Evolutionary conservation across 1,284 basidiomycete genomes (phyloP).

Genomic region (Ustilago hordei): DNA sequence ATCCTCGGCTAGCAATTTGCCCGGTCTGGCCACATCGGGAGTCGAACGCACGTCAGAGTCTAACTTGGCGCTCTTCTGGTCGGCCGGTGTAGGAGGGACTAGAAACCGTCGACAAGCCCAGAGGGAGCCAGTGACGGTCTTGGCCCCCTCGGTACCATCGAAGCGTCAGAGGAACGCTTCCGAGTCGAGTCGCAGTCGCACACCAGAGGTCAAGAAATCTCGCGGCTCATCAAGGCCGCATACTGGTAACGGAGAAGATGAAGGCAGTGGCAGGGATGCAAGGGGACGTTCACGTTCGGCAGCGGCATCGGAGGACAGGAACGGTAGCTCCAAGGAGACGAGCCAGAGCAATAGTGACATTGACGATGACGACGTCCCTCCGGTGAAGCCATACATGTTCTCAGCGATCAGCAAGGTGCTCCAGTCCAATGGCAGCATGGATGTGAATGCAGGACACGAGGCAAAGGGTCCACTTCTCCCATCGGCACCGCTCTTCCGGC

Average conservation of each 20-base stretch:
- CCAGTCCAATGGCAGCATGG: constrained; percentile 34
- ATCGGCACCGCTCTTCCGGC: constrained; percentile 32
- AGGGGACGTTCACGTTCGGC: constrained; percentile 33
- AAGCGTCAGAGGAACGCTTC: constrained; percentile 36
- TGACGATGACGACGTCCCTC: constrained; percentile 27
- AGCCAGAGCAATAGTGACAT: constrained; percentile 40
- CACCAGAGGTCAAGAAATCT: constrained; percentile 43
- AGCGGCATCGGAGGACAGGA: constrained; percentile 27
- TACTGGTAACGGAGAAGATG: constrained; percentile 26
- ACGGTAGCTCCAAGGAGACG: constrained; percentile 27
- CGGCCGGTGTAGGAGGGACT: constrained; percentile 61
- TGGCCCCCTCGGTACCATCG: constrained; percentile 24
- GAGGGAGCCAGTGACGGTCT: constrained; percentile 48
- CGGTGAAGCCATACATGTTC: constrained; percentile 43
- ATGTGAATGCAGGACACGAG: constrained; percentile 12
- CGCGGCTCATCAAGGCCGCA: constrained; percentile 22
- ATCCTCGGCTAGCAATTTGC: constrained; percentile 29
- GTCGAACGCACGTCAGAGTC: constrained; percentile 66
- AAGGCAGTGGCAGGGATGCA: constrained; percentile 33
- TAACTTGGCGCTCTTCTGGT: constrained; percentile 68
- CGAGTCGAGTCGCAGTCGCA: constrained; percentile 47
- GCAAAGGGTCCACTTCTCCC: constrained; percentile 38
- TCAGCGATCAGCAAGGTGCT: constrained; percentile 47
- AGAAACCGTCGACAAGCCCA: constrained; percentile 61
- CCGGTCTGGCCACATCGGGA: constrained; percentile 65